Evolutionary conservation across 176 grass and related monocot species (phyloP).

Genomic region (Carex kokanica): DNA sequence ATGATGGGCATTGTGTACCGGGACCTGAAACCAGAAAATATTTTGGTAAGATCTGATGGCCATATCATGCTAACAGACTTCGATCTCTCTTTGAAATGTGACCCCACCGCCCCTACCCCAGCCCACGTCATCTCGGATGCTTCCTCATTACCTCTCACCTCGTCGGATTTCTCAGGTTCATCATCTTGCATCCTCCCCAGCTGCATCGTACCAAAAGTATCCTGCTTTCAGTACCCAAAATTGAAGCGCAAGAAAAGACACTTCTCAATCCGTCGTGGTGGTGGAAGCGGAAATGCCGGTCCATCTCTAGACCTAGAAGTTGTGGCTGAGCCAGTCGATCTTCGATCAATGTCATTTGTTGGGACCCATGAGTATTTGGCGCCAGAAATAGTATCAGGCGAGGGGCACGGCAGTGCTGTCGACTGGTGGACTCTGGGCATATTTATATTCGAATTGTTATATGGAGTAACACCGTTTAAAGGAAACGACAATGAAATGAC

Average conservation of each 20-base stretch:
- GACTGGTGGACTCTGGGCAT: constrained; percentile 98
- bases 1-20: constrained; percentile 97
- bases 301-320: constrained; percentile 55
- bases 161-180: neutral
- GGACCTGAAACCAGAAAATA: constrained; percentile 97
- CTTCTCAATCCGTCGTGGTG: neutral
- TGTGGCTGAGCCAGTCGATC: constrained; percentile 86
- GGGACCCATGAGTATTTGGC: constrained; percentile 97
- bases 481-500: constrained; percentile 85
- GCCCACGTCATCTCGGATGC: constrained; percentile 83
- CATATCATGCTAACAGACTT: constrained; percentile 99
- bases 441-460: constrained; percentile 90
- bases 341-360: constrained; percentile 89
- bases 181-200: constrained; percentile 71
- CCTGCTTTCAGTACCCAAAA: constrained; percentile 74
- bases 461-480: constrained; percentile 81
- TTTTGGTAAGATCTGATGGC: constrained; percentile 81
- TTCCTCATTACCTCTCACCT: constrained; percentile 24
- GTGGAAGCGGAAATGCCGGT: neutral
- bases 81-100: constrained; percentile 94
- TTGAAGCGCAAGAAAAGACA: constrained; percentile 33
- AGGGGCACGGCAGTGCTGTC: constrained; percentile 85
- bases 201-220: constrained; percentile 71
- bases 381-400: constrained; percentile 86
- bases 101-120: constrained; percentile 57